phyloP scores from a whole-genome alignment of 2,329 filamentous ascomycete genomes.

The Hypoxylon sp. region DNA sequence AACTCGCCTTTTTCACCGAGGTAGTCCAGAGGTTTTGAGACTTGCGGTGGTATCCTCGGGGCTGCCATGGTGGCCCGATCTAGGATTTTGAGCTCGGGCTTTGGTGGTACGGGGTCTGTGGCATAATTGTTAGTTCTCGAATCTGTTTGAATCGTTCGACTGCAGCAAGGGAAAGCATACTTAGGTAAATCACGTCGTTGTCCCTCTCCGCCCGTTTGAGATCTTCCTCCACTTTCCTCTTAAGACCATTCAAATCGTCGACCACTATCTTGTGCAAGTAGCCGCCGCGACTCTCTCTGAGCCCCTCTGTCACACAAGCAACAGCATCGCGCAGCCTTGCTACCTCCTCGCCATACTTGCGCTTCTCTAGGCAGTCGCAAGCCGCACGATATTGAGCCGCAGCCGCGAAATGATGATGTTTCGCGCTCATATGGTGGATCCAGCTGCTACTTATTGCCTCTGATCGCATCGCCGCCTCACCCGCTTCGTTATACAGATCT shows the following conservation, averaged over 20 bases:
- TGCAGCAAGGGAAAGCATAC: slow-evolving; percentile 58
- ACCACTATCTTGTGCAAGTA: slow-evolving; percentile 86
- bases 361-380: slow-evolving; percentile 91
- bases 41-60: slow-evolving; percentile 81
- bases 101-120: slow-evolving; percentile 81
- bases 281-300: slow-evolving; percentile 80
- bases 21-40: slow-evolving; percentile 82
- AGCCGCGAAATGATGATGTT: slow-evolving; percentile 96
- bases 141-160: neutral
- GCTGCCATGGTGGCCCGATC: slow-evolving; percentile 92
- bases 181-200: slow-evolving; percentile 94
- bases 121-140: slow-evolving; percentile 50
- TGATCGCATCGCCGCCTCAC: slow-evolving; percentile 88
- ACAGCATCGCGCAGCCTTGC: slow-evolving; percentile 86
- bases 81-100: slow-evolving; percentile 86
- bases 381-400: slow-evolving; percentile 94
- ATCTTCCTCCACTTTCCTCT: slow-evolving; percentile 85
- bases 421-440: slow-evolving; percentile 98
- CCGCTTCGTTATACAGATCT: slow-evolving; percentile 87
- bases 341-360: slow-evolving; percentile 95
- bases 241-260: slow-evolving; percentile 85
- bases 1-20: slow-evolving; percentile 85
- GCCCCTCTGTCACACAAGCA: slow-evolving; percentile 83
- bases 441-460: slow-evolving; percentile 91
- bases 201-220: slow-evolving; percentile 94